A percentile compares a stretch with the other conserved stretches of the same genome.
Evolutionary conservation across 1,284 basidiomycete genomes (phyloP).

Genomic region (Cryptococcus sp.): DNA sequence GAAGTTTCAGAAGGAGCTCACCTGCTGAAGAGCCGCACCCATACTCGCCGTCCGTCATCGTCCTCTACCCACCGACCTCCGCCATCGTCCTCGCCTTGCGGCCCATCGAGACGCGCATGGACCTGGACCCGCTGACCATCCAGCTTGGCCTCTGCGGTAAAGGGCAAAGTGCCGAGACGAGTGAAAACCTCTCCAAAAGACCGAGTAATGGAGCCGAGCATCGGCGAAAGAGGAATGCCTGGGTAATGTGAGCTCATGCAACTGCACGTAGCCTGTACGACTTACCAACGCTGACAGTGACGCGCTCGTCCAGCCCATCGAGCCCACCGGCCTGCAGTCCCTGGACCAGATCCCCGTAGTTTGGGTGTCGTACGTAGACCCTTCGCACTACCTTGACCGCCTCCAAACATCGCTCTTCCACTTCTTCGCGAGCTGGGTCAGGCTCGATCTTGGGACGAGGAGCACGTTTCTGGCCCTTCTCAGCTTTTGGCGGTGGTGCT

Average conservation of each 20-base stretch:
- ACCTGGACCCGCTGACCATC: conserved; percentile 88
- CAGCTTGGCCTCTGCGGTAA: conserved; percentile 78
- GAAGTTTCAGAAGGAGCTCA: conserved; percentile 10
- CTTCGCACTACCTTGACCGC: conserved; percentile 70
- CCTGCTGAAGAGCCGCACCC: conserved; percentile 77
- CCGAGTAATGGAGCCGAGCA: conserved; percentile 63
- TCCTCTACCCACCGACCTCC: conserved; percentile 53
- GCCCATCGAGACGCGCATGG: conserved; percentile 59
- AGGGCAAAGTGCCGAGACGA: conserved; percentile 66
- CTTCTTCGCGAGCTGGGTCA: conserved; percentile 57
- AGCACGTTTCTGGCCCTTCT: conserved; percentile 52
- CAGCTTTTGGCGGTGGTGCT: conserved; percentile 33
- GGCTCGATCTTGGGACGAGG: conserved; percentile 53
- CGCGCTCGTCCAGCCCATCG: conserved; percentile 63
- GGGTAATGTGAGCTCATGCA: neutral
- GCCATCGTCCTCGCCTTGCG: conserved; percentile 48
- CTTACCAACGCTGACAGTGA: conserved; percentile 74
- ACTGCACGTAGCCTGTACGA: conserved; percentile 6
- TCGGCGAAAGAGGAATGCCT: conserved; percentile 57
- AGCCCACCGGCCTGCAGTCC: conserved; percentile 68
- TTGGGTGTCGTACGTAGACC: conserved; percentile 84
- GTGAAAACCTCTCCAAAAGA: conserved; percentile 81
- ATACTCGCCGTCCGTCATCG: conserved; percentile 54
- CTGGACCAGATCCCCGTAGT: conserved; percentile 74
- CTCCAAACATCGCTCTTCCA: conserved; percentile 57